phyloP scores from a whole-genome alignment of 208 protist species.

The Balamuthia mandrillaris region DNA sequence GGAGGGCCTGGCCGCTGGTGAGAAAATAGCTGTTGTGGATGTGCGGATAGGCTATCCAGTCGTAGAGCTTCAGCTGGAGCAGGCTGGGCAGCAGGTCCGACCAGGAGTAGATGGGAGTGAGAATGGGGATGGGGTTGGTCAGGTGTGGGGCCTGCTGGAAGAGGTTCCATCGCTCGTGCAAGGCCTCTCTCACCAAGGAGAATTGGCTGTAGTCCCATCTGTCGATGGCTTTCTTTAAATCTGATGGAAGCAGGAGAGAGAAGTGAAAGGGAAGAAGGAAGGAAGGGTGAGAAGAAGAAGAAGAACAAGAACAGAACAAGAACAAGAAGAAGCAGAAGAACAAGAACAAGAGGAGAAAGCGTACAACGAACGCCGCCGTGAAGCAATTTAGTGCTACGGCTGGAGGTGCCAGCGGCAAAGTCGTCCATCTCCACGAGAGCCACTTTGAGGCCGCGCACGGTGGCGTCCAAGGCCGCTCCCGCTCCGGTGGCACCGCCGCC shows the following conservation, averaged over 20 bases:
- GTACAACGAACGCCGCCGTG: slow-evolving; percentile 90
- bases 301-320: not conserved
- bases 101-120: slow-evolving; percentile 86
- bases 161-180: slow-evolving; percentile 88
- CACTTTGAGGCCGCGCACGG: slow-evolving; percentile 82
- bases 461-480: slow-evolving; percentile 86
- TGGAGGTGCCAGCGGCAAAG: slow-evolving; percentile 90
- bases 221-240: slow-evolving; percentile 77
- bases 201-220: slow-evolving; percentile 77
- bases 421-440: slow-evolving; percentile 91
- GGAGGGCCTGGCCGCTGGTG: not conserved
- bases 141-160: slow-evolving; percentile 88
- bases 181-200: slow-evolving; percentile 83
- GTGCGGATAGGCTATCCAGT: not conserved
- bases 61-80: not conserved
- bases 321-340: too few relatives aligned
- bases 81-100: slow-evolving; percentile 68
- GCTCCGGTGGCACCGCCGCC: slow-evolving; percentile 90
- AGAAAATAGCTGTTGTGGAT: slow-evolving; percentile 38
- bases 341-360: too few relatives aligned
- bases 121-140: slow-evolving; percentile 81
- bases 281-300: not conserved
- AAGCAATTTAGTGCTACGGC: slow-evolving; percentile 93
- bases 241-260: too few relatives aligned
- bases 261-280: slow-evolving; percentile 53